Base-by-base conservation (phyloP, 345 rosid species). In the Eucalyptus rudis region DNA sequence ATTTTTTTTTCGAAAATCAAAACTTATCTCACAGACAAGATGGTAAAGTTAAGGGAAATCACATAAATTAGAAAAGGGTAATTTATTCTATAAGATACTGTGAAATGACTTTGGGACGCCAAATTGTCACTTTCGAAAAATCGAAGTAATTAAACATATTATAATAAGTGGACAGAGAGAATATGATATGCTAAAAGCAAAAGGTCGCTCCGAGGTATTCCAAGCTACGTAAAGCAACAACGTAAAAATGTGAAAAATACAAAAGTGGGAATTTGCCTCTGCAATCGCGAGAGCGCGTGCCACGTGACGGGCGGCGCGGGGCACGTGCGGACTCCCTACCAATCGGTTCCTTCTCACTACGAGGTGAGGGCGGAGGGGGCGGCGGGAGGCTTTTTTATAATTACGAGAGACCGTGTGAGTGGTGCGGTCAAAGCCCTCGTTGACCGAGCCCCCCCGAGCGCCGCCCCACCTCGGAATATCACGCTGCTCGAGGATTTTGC, bases 401-500 rank as follows among this genome's bases (percentile, higher is more conserved):
- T 9, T 76, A 43, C 84, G 83, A 5, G 83, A 20, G 83, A 43
- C 14, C 45, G 83, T 20, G 27, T 62, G 68, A 3, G 8, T 3
- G 20, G 40, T 40, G 22, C 89, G 80, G 89, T 88, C 89, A 88
- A 88, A 56, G 49, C 81, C 58, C 89, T 88, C 87, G 89, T 84
- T 88, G 89, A 88, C 87, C 49, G 89, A 86, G 88, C 84, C 88
- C 13, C 5, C 36, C 76, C 19, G 40, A 64, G 36, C 40, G 36
- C 76, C 76, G 8, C 45, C 45, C 8, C 27, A 25, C 58, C 31
- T 49, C 62, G 80, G 89, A 83, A 58, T 88, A 83, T 88, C 85
- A 83, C 89, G 86, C 89, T 83, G 89, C 89, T 84, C 87, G 33
- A 88, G 31, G 87, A 84, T 45, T 58, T 56, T 24, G 71, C 68